Evolutionary conservation across 2,329 filamentous ascomycete genomes (phyloP), one percentile per base, ranked within the genome.

Genomic region (Allantophomopsis lycopodina): DNA sequence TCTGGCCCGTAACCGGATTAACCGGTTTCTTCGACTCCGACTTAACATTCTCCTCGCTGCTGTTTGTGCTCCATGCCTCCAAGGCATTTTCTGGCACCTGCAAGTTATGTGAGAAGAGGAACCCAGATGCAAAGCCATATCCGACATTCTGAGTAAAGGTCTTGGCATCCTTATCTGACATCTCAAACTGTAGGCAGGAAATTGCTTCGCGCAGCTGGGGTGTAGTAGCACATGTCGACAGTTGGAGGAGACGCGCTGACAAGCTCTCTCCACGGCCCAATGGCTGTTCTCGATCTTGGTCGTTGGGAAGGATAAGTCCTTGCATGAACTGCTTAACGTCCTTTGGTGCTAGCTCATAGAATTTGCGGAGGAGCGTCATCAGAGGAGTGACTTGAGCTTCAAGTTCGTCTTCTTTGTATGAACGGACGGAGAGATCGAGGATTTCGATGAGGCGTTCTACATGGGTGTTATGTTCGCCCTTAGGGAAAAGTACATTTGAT

Each of bases 81-180:
- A 76, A 61, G 1, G 77, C 73, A 40, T 69, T 77, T 42, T 77
- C 68, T 0, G 87, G 85, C 16, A 94, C 66, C 0, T 79, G 69
- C 11, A 96, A 76, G 40, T 91, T 84, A 45, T 89, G 83, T 46
- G 83, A 80, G 62, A 88, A 80, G 13, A 98, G 64, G 55, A 91
- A 94, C 0, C 91, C 91, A 0, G 87, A 84, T 0, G 91, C 91
- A 53, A 84, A 94, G 0, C 91, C 91, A 55, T 94, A 98, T 0
- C 91, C 91, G 11, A 98, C 84, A 49, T 95, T 95, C 38, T 83
- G 71, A 1, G 96, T 83, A 52, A 95, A 91, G 21, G 69, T 81
- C 13, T 71, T 72, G 0, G 88, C 74, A 50, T 95, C 79, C 50
- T 79, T 83, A 46, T 80, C 81, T 0, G 87, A 94, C 20, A 96